Evolutionary conservation across 192 early-diverging fungal species (phyloP).

Genomic region (Allomyces javanicus): DNA sequence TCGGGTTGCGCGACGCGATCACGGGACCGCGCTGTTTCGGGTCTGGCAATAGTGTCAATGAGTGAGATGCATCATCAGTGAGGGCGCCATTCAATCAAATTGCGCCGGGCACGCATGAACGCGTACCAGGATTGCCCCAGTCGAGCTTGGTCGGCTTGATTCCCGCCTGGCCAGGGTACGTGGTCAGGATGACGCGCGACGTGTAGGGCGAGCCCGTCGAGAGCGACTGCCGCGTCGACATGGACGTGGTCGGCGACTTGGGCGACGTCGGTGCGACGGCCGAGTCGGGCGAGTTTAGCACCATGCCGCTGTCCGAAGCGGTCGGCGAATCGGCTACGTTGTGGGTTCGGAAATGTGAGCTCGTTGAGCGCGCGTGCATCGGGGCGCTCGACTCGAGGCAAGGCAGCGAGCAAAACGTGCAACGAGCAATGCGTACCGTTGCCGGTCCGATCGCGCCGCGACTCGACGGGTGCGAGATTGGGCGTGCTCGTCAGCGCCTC

Average conservation of each 20-base stretch:
- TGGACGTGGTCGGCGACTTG: slow-evolving; percentile 2
- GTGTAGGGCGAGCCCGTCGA: slow-evolving; percentile 16
- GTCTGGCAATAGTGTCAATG: too few relatives aligned
- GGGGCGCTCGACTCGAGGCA: background rate
- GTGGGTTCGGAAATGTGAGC: background rate
- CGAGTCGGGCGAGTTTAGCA: background rate
- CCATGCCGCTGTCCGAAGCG: background rate
- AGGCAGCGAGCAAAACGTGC: background rate
- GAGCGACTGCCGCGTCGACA: too few relatives aligned
- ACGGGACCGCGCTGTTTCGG: slow-evolving; percentile 52
- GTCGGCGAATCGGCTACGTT: background rate
- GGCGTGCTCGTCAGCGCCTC: background rate
- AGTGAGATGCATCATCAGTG: too few relatives aligned
- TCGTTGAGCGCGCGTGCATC: background rate
- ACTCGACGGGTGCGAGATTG: background rate
- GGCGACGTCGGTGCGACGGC: background rate
- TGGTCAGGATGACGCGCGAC: slow-evolving; percentile 43
- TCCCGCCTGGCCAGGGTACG: slow-evolving; percentile 43
- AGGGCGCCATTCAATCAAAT: too few relatives aligned
- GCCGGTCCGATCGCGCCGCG: background rate
- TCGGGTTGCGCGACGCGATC: slow-evolving; percentile 53
- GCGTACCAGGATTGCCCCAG: slow-evolving; percentile 55
- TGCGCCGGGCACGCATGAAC: background rate
- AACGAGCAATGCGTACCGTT: background rate
- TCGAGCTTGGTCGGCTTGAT: slow-evolving; percentile 52